Evolutionary conservation across 768 basidiomycete species (phyloP), one percentile per base, ranked within the genome.

Genomic region (Tylopilus sp.): DNA sequence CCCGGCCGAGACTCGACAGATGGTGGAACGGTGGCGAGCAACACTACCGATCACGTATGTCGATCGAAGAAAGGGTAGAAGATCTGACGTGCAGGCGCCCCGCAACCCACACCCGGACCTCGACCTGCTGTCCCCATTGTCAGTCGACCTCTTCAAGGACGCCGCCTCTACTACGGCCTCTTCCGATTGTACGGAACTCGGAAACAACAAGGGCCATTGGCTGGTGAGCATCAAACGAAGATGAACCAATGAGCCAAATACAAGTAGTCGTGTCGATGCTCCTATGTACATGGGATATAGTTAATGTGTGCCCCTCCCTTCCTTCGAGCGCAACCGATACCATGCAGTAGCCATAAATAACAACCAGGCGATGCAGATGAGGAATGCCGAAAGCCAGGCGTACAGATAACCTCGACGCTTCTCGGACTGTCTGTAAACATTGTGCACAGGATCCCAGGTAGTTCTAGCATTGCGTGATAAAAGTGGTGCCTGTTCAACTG

Each of bases 311-410:
- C 51, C 57, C 40, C 71, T 67, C 33, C 73, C 68, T 47, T 70
- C 67, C 57, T 67, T 74, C 41, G 72, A 74, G 30, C 81, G 75
- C 51, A 86, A 66, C 57, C 77, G 79, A 47, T 75, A 62, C 75
- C 75, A 83, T 0, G 83, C 85, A 17, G 81, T 85, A 10, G 60
- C 72, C 59, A 88, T 69, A 66, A 88, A 88, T 53, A 87, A 64
- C 31, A 77, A 59, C 87, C 86, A 89, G 6, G 83, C 79, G 42
- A 61, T 65, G 15, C 77, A 57, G 10, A 86, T 75, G 30, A 83
- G 59, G 2, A 57, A 44, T 17, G 55, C 71, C 40, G 74, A 76
- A 22, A 79, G 53, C 28, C 68, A 57, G 23, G 77, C 73, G 52
- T 81, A 85, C 1, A 79, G 18, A 51, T 71, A 58, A 2, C 87